These are phyloP conservation scores for Fusarium tuaranense DNA, from an alignment of 2,329 filamentous ascomycete genomes.

Conservation along the genomic window DNA sequence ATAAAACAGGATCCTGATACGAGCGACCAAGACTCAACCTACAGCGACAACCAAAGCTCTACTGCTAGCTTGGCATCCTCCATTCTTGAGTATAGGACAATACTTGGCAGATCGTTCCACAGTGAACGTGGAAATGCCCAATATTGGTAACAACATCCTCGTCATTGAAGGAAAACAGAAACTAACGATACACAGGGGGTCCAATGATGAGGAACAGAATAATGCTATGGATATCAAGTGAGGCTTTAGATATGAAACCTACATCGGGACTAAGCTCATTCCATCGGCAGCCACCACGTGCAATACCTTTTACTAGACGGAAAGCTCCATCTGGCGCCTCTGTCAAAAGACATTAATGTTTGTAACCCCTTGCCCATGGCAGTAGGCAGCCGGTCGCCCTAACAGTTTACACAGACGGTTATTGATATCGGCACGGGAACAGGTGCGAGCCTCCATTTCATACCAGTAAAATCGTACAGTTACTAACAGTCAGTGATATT, in stretches of 20 bases:
- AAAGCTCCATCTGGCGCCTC: neutral
- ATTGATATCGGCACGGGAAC: slow-evolving; percentile 8
- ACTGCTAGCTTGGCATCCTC: neutral
- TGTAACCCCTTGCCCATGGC: neutral
- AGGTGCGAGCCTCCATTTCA: neutral
- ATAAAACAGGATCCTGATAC: neutral
- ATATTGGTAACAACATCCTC: neutral
- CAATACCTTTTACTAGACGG: neutral
- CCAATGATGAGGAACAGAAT: neutral
- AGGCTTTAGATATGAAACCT: neutral
- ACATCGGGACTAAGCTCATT: neutral
- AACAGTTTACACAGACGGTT: neutral
- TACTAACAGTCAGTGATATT: neutral
- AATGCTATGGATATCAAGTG: neutral
- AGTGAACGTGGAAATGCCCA: neutral
- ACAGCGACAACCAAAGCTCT: neutral
- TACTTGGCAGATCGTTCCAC: neutral
- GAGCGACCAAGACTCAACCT: neutral
- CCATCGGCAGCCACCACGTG: neutral
- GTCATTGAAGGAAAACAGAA: neutral
- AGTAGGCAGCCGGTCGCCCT: too few relatives aligned
- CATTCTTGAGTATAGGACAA: neutral
- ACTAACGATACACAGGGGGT: neutral
- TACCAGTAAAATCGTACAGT: neutral
- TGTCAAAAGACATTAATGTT: neutral